Evolutionary conservation across 2,329 filamentous ascomycete genomes (phyloP).

Genomic region (Thielaviopsis musarum): DNA sequence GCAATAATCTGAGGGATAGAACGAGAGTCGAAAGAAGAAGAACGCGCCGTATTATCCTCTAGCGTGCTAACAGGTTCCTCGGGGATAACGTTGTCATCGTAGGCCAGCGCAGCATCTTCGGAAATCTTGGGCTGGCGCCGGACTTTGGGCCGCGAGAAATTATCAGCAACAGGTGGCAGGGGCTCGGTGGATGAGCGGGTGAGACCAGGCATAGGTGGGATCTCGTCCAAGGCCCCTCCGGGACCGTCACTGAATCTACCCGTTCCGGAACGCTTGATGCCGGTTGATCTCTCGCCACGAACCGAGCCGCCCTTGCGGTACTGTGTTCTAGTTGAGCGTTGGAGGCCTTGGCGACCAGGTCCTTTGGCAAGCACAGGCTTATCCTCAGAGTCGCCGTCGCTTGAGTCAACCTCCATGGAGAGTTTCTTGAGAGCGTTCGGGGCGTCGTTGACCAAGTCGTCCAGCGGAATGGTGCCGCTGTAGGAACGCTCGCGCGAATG

Average conservation of each 20-base stretch:
- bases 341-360: constrained; percentile 54
- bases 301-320: constrained; percentile 77
- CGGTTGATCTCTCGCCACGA: constrained; percentile 56
- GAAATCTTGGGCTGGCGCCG: constrained; percentile 33
- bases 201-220: constrained; percentile 25
- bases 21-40: constrained; percentile 11
- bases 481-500: constrained; percentile 55
- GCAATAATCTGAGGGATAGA: constrained; percentile 46
- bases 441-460: constrained; percentile 70
- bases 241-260: constrained; percentile 1
- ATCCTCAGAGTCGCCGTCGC: constrained; percentile 36
- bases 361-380: constrained; percentile 72
- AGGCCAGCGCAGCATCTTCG: constrained; percentile 22
- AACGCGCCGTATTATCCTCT: neutral
- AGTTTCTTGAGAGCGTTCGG: constrained; percentile 53
- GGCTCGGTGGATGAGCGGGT: constrained; percentile 56
- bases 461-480: constrained; percentile 40
- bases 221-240: constrained; percentile 23
- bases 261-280: constrained; percentile 51
- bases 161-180: constrained; percentile 26
- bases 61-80: neutral
- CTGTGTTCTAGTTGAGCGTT: constrained; percentile 79
- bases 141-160: constrained; percentile 44
- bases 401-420: constrained; percentile 35
- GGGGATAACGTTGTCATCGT: neutral